Base-by-base conservation (phyloP, 2,329 filamentous ascomycete genomes). In the Davidsoniella eucalypti region DNA sequence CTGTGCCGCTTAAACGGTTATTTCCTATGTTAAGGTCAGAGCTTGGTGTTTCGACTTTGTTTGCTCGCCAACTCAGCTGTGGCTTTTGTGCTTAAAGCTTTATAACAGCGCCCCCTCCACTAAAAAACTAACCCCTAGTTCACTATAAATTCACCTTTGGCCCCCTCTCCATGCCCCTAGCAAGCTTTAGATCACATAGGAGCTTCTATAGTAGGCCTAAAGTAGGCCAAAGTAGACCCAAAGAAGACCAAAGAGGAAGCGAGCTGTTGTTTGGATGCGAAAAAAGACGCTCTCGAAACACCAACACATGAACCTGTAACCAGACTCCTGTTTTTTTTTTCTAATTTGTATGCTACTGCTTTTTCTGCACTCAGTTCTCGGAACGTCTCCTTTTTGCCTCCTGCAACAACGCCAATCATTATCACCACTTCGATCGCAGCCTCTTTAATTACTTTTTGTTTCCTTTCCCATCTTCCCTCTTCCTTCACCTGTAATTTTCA, bases 201-300 rank as follows among this genome's bases (percentile, higher is more conserved):
- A 33, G 16, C 12, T 45, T 29, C 25, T 33, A 26, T n/a, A 12
- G 17, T 33, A 38, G 16, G 14, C 10, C 44, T n/a, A 38, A 38
- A 18, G 18, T 18, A 3, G 2, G 18, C 18, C 18, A 26, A 26
- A 12, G 17, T 33, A 38, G 16, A 7, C 10, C 44, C 6, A 38
- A 38, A 23, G 21, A 23, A 23, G 21, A 14, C 45, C 36, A 47
- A 47, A 47, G 12, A 47, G 9, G 17, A 33, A 18, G 37, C 33
- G 33, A 47, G 37, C 43, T 25, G 18, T 18, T 45, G 23, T 26
- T 23, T 23, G 21, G 21, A 23, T 23, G 21, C 21, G 8, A 41
- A n/a, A 25, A 40, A 45, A 49, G 51, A 50, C 47, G 36, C 47
- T 42, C 47, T 42, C 51, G 51, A 53, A 53, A 53, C 51, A 53